phyloP scores from a whole-genome alignment of 1,284 basidiomycete genomes.

The Lignosus rhinocerotis region DNA sequence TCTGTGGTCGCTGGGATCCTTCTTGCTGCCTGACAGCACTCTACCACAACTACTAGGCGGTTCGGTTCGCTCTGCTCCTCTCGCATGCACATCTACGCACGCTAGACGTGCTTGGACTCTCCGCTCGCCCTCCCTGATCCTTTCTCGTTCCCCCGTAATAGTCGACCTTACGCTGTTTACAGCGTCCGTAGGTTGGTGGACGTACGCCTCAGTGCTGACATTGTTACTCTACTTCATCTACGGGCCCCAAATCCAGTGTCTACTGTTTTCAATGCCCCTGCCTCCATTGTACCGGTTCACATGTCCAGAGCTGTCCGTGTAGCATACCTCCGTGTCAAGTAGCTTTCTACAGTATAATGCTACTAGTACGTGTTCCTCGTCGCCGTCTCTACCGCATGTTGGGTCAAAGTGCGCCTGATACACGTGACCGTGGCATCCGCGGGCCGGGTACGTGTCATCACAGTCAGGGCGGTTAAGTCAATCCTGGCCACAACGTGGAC shows the following conservation, averaged over 20 bases:
- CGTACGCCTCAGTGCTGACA: constrained; percentile 6
- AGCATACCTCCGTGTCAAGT: constrained; percentile 8
- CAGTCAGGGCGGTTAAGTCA: background rate
- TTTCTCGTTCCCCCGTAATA: background rate
- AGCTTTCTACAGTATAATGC: background rate
- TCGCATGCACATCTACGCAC: background rate
- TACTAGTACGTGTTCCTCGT: too few relatives aligned
- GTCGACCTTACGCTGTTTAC: background rate
- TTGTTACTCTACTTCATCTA: constrained; percentile 10
- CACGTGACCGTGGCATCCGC: background rate
- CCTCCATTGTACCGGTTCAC: background rate
- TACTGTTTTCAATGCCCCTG: background rate
- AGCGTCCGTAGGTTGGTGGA: background rate
- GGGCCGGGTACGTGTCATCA: background rate
- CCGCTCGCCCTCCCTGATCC: background rate
- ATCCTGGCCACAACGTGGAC: background rate
- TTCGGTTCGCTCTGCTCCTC: background rate
- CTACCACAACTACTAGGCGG: background rate
- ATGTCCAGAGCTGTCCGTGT: background rate
- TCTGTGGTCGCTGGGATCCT: constrained; percentile 12
- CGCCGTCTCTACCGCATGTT: too few relatives aligned
- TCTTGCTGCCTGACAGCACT: constrained; percentile 4
- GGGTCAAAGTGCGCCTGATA: background rate
- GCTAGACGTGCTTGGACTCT: constrained; percentile 5
- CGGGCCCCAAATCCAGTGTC: background rate